These are phyloP conservation scores for Trichothecium roseum DNA, from an alignment of 2,329 filamentous ascomycete genomes.

Conservation along the genomic window DNA sequence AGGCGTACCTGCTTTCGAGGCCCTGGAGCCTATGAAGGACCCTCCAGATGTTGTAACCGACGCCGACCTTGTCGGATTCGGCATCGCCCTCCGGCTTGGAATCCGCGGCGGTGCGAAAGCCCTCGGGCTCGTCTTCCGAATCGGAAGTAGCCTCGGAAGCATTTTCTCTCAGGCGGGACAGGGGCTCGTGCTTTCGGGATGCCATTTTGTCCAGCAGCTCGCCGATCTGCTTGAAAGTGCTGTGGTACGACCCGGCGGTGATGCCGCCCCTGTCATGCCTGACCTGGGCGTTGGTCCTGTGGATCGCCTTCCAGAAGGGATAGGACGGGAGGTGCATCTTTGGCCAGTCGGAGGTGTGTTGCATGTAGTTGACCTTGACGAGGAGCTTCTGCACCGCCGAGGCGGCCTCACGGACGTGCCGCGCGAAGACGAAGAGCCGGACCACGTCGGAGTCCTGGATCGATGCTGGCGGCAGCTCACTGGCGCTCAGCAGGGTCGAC, in stretches of 20 bases:
- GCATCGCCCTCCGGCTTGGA: constrained; percentile 23
- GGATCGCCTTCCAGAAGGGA: constrained; percentile 39
- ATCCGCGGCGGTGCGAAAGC: constrained; percentile 22
- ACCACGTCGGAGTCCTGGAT: constrained; percentile 38
- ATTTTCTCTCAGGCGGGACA: constrained; percentile 3
- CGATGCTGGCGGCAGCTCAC: constrained; percentile 32
- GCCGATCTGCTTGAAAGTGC: constrained; percentile 32
- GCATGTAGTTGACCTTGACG: constrained; percentile 36
- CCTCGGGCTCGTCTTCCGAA: not conserved
- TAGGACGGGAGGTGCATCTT: constrained; percentile 41
- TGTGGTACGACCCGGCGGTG: constrained; percentile 39
- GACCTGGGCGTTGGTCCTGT: constrained; percentile 45
- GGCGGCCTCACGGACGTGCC: constrained; percentile 42
- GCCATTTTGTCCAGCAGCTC: constrained; percentile 32
- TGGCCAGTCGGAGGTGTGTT: constrained; percentile 26
- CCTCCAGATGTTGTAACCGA: constrained; percentile 38
- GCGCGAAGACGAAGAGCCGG: constrained; percentile 43
- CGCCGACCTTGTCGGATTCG: constrained; percentile 22
- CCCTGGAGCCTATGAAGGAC: constrained; percentile 42
- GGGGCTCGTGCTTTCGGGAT: constrained; percentile 23
- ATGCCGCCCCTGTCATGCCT: constrained; percentile 48
- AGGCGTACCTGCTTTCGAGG: constrained; percentile 45
- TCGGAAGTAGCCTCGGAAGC: constrained; percentile 6
- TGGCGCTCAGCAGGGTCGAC: constrained; percentile 32
- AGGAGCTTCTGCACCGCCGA: constrained; percentile 34